Base-by-base conservation (phyloP, 2,329 filamentous ascomycete species). In the Sphaerulina populicola region DNA sequence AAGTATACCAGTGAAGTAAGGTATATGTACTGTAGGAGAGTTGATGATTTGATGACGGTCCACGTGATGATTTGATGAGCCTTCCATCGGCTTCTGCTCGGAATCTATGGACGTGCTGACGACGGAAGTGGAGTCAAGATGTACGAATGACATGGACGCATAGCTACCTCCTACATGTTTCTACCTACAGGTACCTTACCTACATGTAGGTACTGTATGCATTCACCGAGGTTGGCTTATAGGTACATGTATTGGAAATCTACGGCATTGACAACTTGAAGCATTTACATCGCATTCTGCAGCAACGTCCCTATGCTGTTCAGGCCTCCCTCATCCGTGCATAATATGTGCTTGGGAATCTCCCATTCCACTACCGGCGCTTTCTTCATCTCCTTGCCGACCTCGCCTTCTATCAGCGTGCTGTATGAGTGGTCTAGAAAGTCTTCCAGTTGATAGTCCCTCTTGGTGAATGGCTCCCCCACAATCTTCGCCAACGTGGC, bases 401-500 rank as follows among this genome's bases (percentile, higher is more conserved):
- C 74, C 68, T 98, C 93, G 2, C 83, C 83, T 54, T 93, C 87
- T 39, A 97, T 71, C 66, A 98, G 78, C 79, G 77, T 77, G 85
- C 83, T 80, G 69, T 97, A 98, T 0, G 88, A 91, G 68, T 97
- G 89, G 65, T 98, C 93, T 43, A 97, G 72, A 69, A 98, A 98
- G 66, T 98, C 93, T 66, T 98, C 93, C n/a, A 96, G 72, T 61
- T 89, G 93, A 70, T 97, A 98, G 2, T 85, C 79, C 60, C 89
- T 83, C 72, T 98, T 98, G 2, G 93, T 98, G 68, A 97, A 98
- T 68, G 97, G 93, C 71, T 97, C 89, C 2, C 87, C 87, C 51
- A 98, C 82, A 57, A 98, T 95, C 69, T 89, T 93, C 40, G 89
- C 85, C 60, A 98, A 82, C 2, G 90, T 93, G 0, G 91, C 90